Conservation (phyloP, 2,329 filamentous ascomycete species). For the Xylaria arbuscula region DNA sequence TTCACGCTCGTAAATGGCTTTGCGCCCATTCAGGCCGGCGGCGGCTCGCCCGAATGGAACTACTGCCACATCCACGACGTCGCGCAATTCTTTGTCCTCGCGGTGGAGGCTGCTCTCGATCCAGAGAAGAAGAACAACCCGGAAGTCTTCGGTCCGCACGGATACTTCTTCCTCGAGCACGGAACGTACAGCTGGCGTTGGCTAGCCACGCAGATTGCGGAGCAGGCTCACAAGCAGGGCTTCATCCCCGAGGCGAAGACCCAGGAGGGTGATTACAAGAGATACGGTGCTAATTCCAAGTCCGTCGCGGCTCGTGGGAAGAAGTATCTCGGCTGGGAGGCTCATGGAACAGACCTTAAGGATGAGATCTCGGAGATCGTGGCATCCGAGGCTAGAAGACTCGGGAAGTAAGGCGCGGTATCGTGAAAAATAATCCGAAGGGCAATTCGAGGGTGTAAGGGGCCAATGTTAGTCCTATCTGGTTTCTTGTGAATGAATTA, state of each 20-base stretch:
- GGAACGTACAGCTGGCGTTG: conserved; percentile 73
- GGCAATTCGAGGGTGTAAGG: neutral
- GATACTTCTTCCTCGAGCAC: conserved; percentile 75
- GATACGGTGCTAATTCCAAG: conserved; percentile 58
- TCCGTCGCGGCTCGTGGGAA: conserved; percentile 56
- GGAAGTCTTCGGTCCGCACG: conserved; percentile 71
- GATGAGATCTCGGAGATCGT: conserved; percentile 55
- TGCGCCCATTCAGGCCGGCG: conserved; percentile 55
- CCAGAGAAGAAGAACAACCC: conserved; percentile 64
- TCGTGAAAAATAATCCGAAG: neutral
- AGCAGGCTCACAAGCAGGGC: conserved; percentile 66
- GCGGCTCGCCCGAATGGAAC: conserved; percentile 62
- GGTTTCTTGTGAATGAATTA: neutral
- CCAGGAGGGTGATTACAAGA: conserved; percentile 43
- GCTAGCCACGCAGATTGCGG: conserved; percentile 64
- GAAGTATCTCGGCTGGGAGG: conserved; percentile 61
- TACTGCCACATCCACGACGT: conserved; percentile 64
- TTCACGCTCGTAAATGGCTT: conserved; percentile 57
- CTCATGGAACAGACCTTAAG: conserved; percentile 52
- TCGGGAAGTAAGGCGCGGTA: conserved; percentile 45
- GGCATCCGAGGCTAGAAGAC: conserved; percentile 52
- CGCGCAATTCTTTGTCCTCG: conserved; percentile 55
- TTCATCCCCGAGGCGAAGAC: conserved; percentile 53
- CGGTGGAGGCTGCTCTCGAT: conserved; percentile 65
- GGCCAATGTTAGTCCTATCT: neutral